Percentiles rank a stretch among this genome's conserved stretches.
Evolutionary conservation across 139 green algal genomes (phyloP).

Genomic region (Haematococcus lacustris): DNA sequence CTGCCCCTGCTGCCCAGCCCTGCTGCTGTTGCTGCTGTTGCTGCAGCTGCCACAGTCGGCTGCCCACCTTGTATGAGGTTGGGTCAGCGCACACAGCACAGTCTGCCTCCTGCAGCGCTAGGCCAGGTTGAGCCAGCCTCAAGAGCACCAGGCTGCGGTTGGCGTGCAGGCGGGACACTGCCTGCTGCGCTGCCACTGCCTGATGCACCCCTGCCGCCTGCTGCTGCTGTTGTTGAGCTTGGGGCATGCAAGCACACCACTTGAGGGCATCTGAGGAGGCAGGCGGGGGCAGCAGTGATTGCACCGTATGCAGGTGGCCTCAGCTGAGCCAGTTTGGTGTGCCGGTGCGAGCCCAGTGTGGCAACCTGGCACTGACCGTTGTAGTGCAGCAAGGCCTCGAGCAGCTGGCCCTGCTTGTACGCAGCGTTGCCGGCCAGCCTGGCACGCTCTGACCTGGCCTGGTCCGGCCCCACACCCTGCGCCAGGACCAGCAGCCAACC

Average conservation of each 20-base stretch:
- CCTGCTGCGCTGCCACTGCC: neutral
- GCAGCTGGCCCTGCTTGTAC: neutral
- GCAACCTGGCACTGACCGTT: conserved; percentile 2
- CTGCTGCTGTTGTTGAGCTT: neutral
- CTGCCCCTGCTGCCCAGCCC: neutral
- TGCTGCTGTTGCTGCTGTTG: no score
- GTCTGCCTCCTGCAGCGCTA: conserved; percentile 4
- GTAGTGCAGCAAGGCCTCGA: neutral
- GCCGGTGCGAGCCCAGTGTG: neutral
- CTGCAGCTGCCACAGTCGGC: neutral
- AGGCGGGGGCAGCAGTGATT: neutral
- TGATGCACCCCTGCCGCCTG: neutral
- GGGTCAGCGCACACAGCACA: conserved; percentile 8
- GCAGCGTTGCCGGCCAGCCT: neutral
- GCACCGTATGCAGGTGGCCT: no score
- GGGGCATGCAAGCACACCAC: neutral
- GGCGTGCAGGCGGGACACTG: conserved; percentile 3
- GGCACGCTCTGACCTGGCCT: neutral
- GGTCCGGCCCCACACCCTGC: conserved; percentile 6
- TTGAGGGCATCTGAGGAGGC: neutral
- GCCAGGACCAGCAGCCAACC: no score
- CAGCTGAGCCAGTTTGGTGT: neutral
- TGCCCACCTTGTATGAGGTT: conserved; percentile 7
- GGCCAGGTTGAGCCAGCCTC: neutral
- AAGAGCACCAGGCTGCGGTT: conserved; percentile 15